Evolutionary conservation across 1,284 basidiomycete species (phyloP).

Genomic region (Pascua sp.): DNA sequence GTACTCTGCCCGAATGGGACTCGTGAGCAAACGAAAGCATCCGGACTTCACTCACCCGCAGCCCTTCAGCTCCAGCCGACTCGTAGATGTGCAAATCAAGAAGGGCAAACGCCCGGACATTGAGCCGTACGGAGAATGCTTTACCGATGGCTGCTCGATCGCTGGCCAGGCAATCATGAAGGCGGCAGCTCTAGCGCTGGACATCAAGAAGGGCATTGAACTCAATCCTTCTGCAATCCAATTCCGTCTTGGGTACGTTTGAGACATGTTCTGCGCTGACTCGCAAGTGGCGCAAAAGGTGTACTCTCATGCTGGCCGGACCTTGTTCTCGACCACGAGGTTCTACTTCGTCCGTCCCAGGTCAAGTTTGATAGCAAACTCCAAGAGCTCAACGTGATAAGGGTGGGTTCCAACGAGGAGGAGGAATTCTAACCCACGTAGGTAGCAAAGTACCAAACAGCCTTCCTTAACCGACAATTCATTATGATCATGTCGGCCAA

Average conservation of each 20-base stretch:
- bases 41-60: constrained; percentile 2
- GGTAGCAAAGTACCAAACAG: constrained; percentile 46
- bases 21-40: constrained; percentile 22
- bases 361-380: constrained; percentile 44
- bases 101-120: constrained; percentile 4
- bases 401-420: constrained; percentile 30
- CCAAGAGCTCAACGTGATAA: constrained; percentile 39
- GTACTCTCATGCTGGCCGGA: constrained; percentile 44
- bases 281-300: constrained; percentile 46
- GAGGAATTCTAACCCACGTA: constrained; percentile 9
- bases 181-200: constrained; percentile 39
- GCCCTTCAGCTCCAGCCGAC: constrained; percentile 41
- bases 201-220: constrained; percentile 26
- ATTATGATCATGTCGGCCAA: constrained; percentile 48
- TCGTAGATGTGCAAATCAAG: constrained; percentile 29
- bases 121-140: constrained; percentile 28
- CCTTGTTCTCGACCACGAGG: constrained; percentile 26
- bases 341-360: constrained; percentile 40
- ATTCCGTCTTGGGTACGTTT: constrained; percentile 42
- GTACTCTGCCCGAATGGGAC: constrained; percentile 43
- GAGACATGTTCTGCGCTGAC: not conserved
- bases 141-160: constrained; percentile 47
- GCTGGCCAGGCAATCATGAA: constrained; percentile 39
- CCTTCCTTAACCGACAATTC: constrained; percentile 49
- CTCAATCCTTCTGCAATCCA: constrained; percentile 44